Evolutionary conservation across 495 filamentous ascomycete species (phyloP), one percentile per base, ranked within the genome.

Genomic region (Penicillium coprophilum): DNA sequence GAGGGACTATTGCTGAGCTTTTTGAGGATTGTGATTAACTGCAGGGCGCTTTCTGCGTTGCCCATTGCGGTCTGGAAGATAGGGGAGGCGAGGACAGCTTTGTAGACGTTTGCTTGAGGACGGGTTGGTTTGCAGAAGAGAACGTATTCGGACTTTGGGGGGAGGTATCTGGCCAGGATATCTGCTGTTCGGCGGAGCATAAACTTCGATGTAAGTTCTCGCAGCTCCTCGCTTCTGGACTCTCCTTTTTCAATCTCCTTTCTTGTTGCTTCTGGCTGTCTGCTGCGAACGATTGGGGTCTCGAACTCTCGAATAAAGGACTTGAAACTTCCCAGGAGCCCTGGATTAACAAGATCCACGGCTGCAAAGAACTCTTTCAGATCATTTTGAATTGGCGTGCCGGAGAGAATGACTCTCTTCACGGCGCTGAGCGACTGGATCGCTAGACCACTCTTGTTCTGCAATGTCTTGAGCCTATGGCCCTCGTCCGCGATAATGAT

Each of bases 401-500:
- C 89, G 5, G 87, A 89, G 1, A 93, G 75, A 55, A 92, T 87
- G 46, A 91, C 72, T 51, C 88, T 71, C 50, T 83, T 79, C 36
- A 79, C 69, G 0, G 89, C 88, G 59, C 87, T 88, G 4, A 93
- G 73, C 1, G 85, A 82, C 53, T 83, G 83, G 56, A 93, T 91
- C 12, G 89, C 89, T 51, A 84, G 78, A 19, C 87, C 87, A 50
- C 86, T 85, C 69, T 92, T 92, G 66, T 92, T 93, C 64, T 89
- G 85, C 13, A 88, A 82, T 0, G 89, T 92, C 67, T 93, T 93
- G 17, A 93, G 80, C 52, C 89, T 71, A 64, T 93, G 89, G 1
- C 89, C 89, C 72, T 93, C 89, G 67, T 93, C 89, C 2, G 87
- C 87, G 61, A 93, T 84, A 44, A 93, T 83, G 56, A 93, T 90